phyloP scores from a whole-genome alignment of 305 asterid species.

The Solanum chacoense region DNA sequence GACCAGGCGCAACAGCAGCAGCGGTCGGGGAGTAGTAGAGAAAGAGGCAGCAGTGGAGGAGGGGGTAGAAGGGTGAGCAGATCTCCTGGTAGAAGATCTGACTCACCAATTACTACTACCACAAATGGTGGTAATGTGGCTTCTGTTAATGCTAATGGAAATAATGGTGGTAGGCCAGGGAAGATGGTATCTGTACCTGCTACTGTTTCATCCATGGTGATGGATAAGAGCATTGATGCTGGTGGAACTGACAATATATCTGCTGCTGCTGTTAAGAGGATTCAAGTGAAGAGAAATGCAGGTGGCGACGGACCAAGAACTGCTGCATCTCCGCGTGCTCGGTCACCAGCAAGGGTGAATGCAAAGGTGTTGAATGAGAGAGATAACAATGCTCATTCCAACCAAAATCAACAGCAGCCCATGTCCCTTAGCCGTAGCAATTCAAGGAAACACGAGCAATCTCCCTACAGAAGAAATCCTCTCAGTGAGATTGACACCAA shows the following conservation, averaged over 20 bases:
- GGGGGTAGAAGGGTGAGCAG: conserved; percentile 82
- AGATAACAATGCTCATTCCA: not conserved
- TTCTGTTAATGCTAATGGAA: conserved; percentile 18
- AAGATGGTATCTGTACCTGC: conserved; percentile 95
- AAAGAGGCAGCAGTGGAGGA: conserved; percentile 40
- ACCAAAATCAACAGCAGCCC: conserved; percentile 36
- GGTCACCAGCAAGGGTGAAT: conserved; percentile 65
- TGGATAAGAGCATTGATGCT: conserved; percentile 36
- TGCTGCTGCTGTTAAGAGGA: conserved; percentile 43
- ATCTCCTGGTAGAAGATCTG: conserved; percentile 90
- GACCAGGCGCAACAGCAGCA: conserved; percentile 48
- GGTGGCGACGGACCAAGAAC: conserved; percentile 24
- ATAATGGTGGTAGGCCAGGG: conserved; percentile 39
- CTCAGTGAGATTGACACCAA: conserved; percentile 64
- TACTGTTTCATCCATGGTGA: conserved; percentile 41
- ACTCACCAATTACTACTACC: conserved; percentile 47
- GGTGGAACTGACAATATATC: conserved; percentile 21
- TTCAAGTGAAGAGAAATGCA: conserved; percentile 71
- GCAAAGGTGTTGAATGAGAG: conserved; percentile 26
- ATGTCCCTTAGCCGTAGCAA: conserved; percentile 77
- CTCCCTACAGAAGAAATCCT: conserved; percentile 81
- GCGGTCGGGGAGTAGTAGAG: conserved; percentile 71
- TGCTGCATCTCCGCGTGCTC: conserved; percentile 68
- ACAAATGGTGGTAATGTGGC: conserved; percentile 9
- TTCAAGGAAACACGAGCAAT: conserved; percentile 73